Evolutionary conservation across 2,329 filamentous ascomycete genomes (phyloP), one percentile per base, ranked within the genome.

Genomic region (Alternaria burnsii): DNA sequence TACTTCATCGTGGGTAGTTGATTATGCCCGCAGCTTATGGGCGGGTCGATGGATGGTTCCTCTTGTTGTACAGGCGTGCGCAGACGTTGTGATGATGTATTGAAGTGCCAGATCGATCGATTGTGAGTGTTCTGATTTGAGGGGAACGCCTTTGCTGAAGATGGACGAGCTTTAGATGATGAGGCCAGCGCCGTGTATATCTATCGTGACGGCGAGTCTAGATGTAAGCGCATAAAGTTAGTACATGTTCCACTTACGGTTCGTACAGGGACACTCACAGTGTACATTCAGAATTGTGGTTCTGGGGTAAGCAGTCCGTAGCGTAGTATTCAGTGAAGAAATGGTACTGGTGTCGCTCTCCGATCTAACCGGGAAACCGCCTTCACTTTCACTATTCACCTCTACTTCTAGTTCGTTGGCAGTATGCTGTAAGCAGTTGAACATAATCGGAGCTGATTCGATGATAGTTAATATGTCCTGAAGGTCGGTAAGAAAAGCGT

Each of bases 1-100:
- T 62, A 54, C 46, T 60, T 52, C 60, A 65, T 65, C 16, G 10
- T 43, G 32, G 12, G 22, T 26, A 22, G 9, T 11, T 30, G 28
- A 2, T 30, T 0, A 10, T 4, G 11, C 28, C 11, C 10, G 28
- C 10, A 4, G 28, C 28, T 28, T 42, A 12, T 12, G 42, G 3
- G 16, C n/a, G 8, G 18, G 18, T 14, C 38, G 41, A 28, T 18
- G 24, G 2, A 8, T 40, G 32, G 38, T 0, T 40, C 3, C 18
- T 40, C 8, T 40, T 20, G 38, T 40, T 41, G 18, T 41, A 7
- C 14, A 0, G 32, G 12, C 14, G 28, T 30, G 11, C 10, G 28
- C 28, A 11, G 28, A 30, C 11, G 28, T 30, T 10, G 0, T 16
- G 40, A 12, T 14, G 18, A 20, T 12, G 11, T 22, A 20, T 41